Percentiles rank a stretch among this genome's conserved stretches.
phyloP scores from a whole-genome alignment of 768 basidiomycete species.

The Mycena epipterygia region DNA sequence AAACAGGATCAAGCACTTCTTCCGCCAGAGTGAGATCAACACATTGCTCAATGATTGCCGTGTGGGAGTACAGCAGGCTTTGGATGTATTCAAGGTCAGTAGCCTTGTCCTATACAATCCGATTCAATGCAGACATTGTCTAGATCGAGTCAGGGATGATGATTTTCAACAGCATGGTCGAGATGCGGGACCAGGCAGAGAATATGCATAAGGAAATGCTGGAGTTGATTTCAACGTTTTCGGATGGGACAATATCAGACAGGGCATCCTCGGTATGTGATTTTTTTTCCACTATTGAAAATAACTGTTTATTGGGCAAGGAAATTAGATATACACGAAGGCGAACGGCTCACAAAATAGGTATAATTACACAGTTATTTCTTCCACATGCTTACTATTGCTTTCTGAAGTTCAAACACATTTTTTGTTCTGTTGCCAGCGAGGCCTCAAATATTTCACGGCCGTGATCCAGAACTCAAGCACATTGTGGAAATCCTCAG shows the following conservation, averaged over 20 bases:
- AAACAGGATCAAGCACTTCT: too few relatives aligned
- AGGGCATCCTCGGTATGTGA: background rate
- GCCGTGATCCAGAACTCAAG: background rate
- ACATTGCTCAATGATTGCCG: background rate
- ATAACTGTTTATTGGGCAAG: background rate
- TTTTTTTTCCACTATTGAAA: background rate
- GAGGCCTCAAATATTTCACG: background rate
- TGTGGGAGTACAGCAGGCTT: background rate
- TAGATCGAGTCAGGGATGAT: background rate
- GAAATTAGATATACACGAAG: background rate
- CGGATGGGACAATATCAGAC: background rate
- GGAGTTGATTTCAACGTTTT: background rate
- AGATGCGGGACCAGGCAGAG: background rate
- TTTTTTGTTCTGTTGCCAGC: background rate
- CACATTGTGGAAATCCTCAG: background rate
- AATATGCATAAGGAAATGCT: background rate
- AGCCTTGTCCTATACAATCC: background rate
- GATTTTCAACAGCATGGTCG: background rate
- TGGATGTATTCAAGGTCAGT: background rate
- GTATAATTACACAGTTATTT: background rate
- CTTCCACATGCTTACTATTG: background rate
- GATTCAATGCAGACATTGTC: background rate
- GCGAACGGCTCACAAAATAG: background rate
- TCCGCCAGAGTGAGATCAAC: background rate
- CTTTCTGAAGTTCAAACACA: background rate